Evolutionary conservation across 371 early-diverging fungal genomes (phyloP).

Genomic region (Syncephalastrum sp.): DNA sequence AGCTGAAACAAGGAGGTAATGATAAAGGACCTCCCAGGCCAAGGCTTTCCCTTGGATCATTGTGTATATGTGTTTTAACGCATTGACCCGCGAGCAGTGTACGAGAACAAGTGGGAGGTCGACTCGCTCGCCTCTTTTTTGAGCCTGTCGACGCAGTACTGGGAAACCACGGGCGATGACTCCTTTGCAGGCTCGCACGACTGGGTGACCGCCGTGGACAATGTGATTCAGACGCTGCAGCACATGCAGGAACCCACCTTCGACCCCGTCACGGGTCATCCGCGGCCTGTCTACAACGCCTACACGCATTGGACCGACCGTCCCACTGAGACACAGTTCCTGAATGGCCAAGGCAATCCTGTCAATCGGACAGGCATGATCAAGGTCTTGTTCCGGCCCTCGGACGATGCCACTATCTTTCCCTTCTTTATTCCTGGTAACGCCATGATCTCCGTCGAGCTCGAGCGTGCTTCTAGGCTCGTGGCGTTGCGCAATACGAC

Average conservation of each 20-base stretch:
- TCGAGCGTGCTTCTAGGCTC: conserved; percentile 35
- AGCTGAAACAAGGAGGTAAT: conserved; percentile 7
- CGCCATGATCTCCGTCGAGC: conserved; percentile 64
- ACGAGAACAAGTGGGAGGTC: conserved; percentile 53
- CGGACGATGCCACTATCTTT: conserved; percentile 63
- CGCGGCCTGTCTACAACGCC: conserved; percentile 15
- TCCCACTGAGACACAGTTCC: conserved; percentile 60
- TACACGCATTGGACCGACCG: conserved; percentile 35
- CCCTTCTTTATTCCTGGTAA: conserved; percentile 71
- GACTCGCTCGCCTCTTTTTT: conserved; percentile 58
- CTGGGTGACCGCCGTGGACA: conserved; percentile 44
- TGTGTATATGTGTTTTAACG: too few relatives aligned
- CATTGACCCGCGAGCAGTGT: conserved; percentile 17
- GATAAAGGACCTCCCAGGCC: neutral
- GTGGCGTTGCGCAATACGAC: conserved; percentile 5
- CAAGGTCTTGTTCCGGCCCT: conserved; percentile 61
- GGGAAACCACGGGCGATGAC: conserved; percentile 39
- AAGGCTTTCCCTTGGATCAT: too few relatives aligned
- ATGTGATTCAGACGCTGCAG: conserved; percentile 25
- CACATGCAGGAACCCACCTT: conserved; percentile 43
- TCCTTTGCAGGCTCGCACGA: conserved; percentile 26
- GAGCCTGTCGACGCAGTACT: conserved; percentile 43
- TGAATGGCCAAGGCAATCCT: conserved; percentile 54
- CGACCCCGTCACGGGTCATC: conserved; percentile 25
- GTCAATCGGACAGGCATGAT: conserved; percentile 61